Evolutionary conservation across 345 rosid genomes (phyloP).

Genomic region (Erucastrum elatum): DNA sequence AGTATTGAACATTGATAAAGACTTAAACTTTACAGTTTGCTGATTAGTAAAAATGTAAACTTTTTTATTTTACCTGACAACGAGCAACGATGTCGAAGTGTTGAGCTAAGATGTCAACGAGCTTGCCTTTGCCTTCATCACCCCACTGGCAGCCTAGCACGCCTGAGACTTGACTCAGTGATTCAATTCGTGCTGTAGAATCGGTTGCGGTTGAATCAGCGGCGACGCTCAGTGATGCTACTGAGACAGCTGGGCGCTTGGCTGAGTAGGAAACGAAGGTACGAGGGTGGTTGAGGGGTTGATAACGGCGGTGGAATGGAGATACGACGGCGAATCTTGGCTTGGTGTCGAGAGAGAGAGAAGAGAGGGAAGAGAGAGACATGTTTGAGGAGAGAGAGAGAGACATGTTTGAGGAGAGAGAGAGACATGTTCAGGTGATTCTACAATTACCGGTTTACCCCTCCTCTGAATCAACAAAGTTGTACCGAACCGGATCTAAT

Average conservation of each 20-base stretch:
- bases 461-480: neutral
- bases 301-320: slow-evolving; percentile 22
- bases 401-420: neutral
- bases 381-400: slow-evolving; percentile 11
- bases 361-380: slow-evolving; percentile 45
- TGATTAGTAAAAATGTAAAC: neutral
- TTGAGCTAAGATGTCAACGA: slow-evolving; percentile 83
- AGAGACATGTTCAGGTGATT: slow-evolving; percentile 8
- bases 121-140: slow-evolving; percentile 98
- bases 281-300: slow-evolving; percentile 34
- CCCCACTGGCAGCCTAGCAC: slow-evolving; percentile 97
- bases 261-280: slow-evolving; percentile 43
- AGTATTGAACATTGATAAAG: too few relatives aligned
- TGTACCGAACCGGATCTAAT: slow-evolving; percentile 9
- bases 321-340: slow-evolving; percentile 28
- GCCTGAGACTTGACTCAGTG: slow-evolving; percentile 87
- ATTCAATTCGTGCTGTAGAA: slow-evolving; percentile 51
- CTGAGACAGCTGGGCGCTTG: slow-evolving; percentile 39
- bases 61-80: slow-evolving; percentile 63
- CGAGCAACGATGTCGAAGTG: slow-evolving; percentile 98
- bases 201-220: slow-evolving; percentile 48
- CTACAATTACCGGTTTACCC: neutral
- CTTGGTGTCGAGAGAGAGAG: slow-evolving; percentile 38
- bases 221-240: slow-evolving; percentile 48
- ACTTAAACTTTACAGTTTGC: too few relatives aligned